These are phyloP conservation scores for Rhizophagus clarus DNA, from an alignment of 192 early-diverging fungal genomes.

Conservation along the genomic window DNA sequence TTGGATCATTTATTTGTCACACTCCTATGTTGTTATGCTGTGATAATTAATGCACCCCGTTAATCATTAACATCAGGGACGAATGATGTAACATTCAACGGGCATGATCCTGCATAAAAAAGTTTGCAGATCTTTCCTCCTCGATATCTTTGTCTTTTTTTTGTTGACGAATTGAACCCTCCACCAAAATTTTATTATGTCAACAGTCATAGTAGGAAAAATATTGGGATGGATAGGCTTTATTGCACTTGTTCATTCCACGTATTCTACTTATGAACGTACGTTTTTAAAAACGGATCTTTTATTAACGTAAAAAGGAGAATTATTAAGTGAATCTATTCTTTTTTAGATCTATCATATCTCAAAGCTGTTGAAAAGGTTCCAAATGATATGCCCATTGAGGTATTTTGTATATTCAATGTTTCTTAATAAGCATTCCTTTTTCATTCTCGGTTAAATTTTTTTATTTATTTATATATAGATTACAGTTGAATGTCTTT, in stretches of 20 bases:
- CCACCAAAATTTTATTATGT: background rate
- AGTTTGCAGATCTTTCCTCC: no score
- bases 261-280: slow-evolving; percentile 57
- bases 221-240: slow-evolving; percentile 36
- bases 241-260: slow-evolving; percentile 41
- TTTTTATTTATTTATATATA: slow-evolving; percentile 19
- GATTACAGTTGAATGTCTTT: slow-evolving; percentile 53
- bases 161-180: no score
- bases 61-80: no score
- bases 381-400: slow-evolving; percentile 40
- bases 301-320: background rate
- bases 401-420: slow-evolving; percentile 31
- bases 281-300: slow-evolving; percentile 7
- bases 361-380: slow-evolving; percentile 46
- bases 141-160: no score
- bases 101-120: no score
- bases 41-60: no score
- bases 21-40: no score
- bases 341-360: slow-evolving; percentile 46
- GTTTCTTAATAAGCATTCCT: background rate
- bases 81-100: no score
- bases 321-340: background rate
- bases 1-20: no score
- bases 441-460: background rate
- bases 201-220: slow-evolving; percentile 15